Base-by-base conservation (phyloP, 345 rosid species). In the Eucalyptus melliodora region DNA sequence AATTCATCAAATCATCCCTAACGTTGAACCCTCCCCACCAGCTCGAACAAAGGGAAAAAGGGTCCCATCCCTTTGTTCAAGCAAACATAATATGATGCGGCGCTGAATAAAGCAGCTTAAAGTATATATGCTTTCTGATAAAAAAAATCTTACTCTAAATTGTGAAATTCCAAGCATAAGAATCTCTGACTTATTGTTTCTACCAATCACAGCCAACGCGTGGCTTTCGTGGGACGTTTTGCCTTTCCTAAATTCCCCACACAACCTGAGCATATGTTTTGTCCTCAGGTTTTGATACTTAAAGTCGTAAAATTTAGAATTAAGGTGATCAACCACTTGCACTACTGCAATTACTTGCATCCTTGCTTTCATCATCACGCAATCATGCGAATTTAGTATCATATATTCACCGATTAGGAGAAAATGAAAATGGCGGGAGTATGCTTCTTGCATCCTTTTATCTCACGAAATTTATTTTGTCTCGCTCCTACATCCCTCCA, bases 401-500 rank as follows among this genome's bases (percentile, higher is more conserved):
- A 11, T 19, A 37, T 23, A 11, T 37, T 37, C 4, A 37, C 83
- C 27, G 12, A 37, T 77, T 11, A 11, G 27, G 83, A 37, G 5
- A 6, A 23, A 77, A 77, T 37, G 5, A 27, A 77, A 19, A 21
- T 77, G 47, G 24, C 8, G 27, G 47, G 47, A 77, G 83, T 37
- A 37, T 77, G 45, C 12, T 77, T 40, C 83, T 37, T 19, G 40
- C 37, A 31, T 65, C 40, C 1, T 30, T 30, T 65, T n/a, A 15
- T 65, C 77, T 15, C 77, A 15, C n/a, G 11, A 65, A n/a, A 65
- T 65, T 62, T 0, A 65, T 65, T 65, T n/a, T 65, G 21, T 65
- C 77, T 65, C 6, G 0, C 77, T 65, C 3, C 2, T 0, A n/a
- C 19, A 4, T n/a, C 3, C 11, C 19, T 65, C 77, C 21, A 15